A percentile compares a stretch with the other conserved stretches of the same genome.
Conservation (phyloP, 2,329 filamentous ascomycete genomes). For the Scedosporium minutisporum region DNA sequence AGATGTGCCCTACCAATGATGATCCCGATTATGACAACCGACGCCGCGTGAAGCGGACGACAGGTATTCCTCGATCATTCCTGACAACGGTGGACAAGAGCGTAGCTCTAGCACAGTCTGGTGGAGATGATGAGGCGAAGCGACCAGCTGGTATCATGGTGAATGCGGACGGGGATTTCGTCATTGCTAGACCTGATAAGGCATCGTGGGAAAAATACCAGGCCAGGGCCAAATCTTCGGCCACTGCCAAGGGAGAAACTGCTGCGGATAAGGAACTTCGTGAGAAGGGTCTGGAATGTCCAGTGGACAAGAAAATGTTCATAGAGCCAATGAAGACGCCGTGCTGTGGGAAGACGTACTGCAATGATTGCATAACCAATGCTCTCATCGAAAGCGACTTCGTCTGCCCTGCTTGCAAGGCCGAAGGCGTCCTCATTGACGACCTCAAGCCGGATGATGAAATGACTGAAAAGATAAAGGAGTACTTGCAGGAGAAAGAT, state of each 20-base stretch:
- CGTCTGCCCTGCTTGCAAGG: conserved; percentile 83
- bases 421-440: conserved; percentile 86
- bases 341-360: conserved; percentile 97
- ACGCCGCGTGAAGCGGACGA: conserved; percentile 89
- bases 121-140: conserved; percentile 68
- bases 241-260: conserved; percentile 67
- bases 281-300: conserved; percentile 81
- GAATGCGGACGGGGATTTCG: conserved; percentile 94
- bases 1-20: conserved; percentile 95
- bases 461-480: conserved; percentile 65
- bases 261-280: conserved; percentile 78
- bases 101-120: conserved; percentile 61
- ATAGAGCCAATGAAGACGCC: conserved; percentile 98
- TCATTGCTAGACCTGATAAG: conserved; percentile 91
- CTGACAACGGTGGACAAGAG: conserved; percentile 93
- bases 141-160: conserved; percentile 89
- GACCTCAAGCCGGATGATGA: conserved; percentile 79
- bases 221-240: conserved; percentile 81
- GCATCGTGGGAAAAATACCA: conserved; percentile 96
- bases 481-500: conserved; percentile 50
- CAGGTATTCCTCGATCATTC: conserved; percentile 91
- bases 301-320: conserved; percentile 96
- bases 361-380: conserved; percentile 99
- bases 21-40: conserved; percentile 93
- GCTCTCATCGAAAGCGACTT: conserved; percentile 98